Percentiles rank a stretch among this genome's conserved stretches.
These are phyloP conservation scores for Mycosphaerella sp. DNA, from an alignment of 2,329 filamentous ascomycete species.

Conservation along the genomic window DNA sequence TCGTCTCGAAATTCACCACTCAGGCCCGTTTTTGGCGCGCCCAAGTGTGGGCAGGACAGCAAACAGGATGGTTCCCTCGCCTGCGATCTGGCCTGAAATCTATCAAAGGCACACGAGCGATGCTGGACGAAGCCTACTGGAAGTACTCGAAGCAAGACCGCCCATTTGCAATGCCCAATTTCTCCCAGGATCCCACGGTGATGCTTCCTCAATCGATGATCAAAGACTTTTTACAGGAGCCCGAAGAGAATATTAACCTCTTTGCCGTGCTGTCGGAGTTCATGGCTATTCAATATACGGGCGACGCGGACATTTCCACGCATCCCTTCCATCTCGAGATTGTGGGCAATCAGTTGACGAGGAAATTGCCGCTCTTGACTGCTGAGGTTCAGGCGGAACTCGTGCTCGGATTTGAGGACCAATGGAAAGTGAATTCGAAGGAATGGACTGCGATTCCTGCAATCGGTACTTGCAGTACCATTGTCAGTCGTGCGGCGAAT, in stretches of 20 bases:
- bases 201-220: slow-evolving; percentile 15
- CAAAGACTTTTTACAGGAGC: slow-evolving; percentile 12
- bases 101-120: slow-evolving; percentile 9
- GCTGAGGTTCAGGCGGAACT: slow-evolving; percentile 16
- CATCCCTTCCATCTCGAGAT: slow-evolving; percentile 14
- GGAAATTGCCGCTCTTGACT: slow-evolving; percentile 17
- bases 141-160: slow-evolving; percentile 7
- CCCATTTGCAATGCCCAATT: slow-evolving; percentile 14
- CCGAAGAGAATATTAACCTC: slow-evolving; percentile 17
- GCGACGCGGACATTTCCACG: slow-evolving; percentile 6
- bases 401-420: slow-evolving; percentile 11
- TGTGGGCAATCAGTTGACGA: slow-evolving; percentile 17
- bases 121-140: slow-evolving; percentile 14
- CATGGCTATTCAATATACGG: slow-evolving; percentile 13
- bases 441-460: slow-evolving; percentile 8
- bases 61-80: slow-evolving; percentile 6
- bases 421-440: slow-evolving; percentile 11
- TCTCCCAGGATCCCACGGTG: slow-evolving; percentile 10
- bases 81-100: slow-evolving; percentile 11
- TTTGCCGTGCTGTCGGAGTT: slow-evolving; percentile 8
- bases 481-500: slow-evolving; percentile 20
- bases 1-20: slow-evolving; percentile 7
- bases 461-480: slow-evolving; percentile 9
- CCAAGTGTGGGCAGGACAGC: slow-evolving; percentile 12
- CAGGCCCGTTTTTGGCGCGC: slow-evolving; percentile 8